Percentiles rank a stretch among this genome's conserved stretches.
These are phyloP conservation scores for Kuraishia molischiana DNA, from an alignment of 805 yeast species.

Conservation along the genomic window DNA sequence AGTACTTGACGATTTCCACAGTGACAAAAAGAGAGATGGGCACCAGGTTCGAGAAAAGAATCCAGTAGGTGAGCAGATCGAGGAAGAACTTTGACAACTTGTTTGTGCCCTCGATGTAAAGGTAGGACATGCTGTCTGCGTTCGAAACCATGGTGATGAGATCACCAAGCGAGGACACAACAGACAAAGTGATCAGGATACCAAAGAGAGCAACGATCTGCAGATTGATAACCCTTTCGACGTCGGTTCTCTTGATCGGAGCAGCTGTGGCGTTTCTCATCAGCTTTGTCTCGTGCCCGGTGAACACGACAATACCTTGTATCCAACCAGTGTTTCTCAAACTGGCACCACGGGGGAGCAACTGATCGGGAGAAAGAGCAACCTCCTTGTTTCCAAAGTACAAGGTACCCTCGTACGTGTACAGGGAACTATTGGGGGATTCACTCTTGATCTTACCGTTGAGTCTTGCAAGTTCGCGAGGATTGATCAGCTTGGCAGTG, in stretches of 20 bases:
- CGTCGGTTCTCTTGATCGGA: conserved; percentile 95
- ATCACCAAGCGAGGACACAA: conserved; percentile 83
- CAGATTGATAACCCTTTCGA: conserved; percentile 86
- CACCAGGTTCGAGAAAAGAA: conserved; percentile 90
- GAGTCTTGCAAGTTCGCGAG: conserved; percentile 42
- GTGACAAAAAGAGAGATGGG: conserved; percentile 96
- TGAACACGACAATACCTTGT: conserved; percentile 85
- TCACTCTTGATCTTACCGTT: conserved; percentile 68
- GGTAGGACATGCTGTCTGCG: conserved; percentile 45
- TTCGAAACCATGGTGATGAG: conserved; percentile 59
- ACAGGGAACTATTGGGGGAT: conserved; percentile 87
- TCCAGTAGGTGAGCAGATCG: conserved; percentile 91
- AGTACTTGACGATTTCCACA: conserved; percentile 89
- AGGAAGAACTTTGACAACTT: conserved; percentile 67
- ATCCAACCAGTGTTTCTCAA: conserved; percentile 93
- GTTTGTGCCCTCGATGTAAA: conserved; percentile 59
- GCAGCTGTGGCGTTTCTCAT: conserved; percentile 99
- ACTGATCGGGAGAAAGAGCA: conserved; percentile 83
- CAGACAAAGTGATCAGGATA: conserved; percentile 61
- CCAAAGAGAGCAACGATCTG: conserved; percentile 86
- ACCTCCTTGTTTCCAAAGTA: conserved; percentile 45
- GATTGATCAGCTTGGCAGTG: conserved; percentile 63
- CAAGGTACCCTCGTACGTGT: conserved; percentile 90
- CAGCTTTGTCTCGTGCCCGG: conserved; percentile 96
- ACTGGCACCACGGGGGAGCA: conserved; percentile 91